Percentiles rank a stretch among this genome's conserved stretches.
Conservation (phyloP, 78 protist genomes). For the Chrysochromulina parva region DNA sequence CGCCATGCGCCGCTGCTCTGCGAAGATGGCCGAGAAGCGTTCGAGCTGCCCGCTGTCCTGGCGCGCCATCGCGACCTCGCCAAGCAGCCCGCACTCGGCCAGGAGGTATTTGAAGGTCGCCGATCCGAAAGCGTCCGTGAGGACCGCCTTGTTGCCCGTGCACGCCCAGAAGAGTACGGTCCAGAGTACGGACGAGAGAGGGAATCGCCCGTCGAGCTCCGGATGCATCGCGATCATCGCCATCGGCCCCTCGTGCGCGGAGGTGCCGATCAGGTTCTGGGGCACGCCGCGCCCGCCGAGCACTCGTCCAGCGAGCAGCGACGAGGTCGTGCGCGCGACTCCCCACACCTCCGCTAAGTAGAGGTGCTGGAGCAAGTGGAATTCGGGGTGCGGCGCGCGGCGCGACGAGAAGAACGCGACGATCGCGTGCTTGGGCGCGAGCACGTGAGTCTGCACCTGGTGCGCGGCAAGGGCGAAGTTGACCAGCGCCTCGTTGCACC, state of each 20-base stretch:
- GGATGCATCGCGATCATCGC: not conserved
- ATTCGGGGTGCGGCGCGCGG: not conserved
- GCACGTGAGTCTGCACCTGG: too few species aligned
- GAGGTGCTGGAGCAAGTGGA: not conserved
- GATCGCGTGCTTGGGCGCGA: too few species aligned
- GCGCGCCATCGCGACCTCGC: not conserved
- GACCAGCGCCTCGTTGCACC: not conserved
- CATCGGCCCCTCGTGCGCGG: constrained; percentile 28
- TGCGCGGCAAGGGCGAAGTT: not conserved
- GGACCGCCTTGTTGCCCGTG: not conserved
- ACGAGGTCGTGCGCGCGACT: not conserved
- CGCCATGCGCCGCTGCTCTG: too few species aligned
- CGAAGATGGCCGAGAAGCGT: too few species aligned
- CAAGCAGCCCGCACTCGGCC: not conserved
- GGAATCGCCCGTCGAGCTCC: not conserved
- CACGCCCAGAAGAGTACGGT: not conserved
- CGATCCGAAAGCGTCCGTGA: not conserved
- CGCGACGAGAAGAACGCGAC: not conserved
- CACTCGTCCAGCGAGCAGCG: not conserved
- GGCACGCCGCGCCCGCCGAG: not conserved
- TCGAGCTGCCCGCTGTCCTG: too few species aligned
- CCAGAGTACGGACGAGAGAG: not conserved
- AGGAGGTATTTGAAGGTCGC: constrained; percentile 4
- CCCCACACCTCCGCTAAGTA: not conserved
- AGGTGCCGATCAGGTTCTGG: not conserved